Evolutionary conservation across 73 alveolate genomes (phyloP).

Genomic region (Blepharisma stoltei): DNA sequence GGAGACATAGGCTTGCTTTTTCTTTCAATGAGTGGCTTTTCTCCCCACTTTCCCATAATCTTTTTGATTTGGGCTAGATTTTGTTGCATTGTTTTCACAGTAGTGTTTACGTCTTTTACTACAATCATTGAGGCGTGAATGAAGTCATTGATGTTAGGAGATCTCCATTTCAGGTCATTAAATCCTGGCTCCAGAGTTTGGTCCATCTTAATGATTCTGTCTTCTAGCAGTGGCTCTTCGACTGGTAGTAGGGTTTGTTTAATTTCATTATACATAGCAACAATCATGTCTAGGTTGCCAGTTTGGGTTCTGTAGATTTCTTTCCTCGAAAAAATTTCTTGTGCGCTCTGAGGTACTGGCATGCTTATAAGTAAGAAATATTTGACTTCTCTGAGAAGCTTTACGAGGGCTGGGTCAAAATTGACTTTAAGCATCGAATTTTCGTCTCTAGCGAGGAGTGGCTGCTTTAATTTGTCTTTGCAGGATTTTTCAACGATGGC

Average conservation of each 20-base stretch:
- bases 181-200: slow-evolving; percentile 93
- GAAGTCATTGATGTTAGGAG: slow-evolving; percentile 70
- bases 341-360: slow-evolving; percentile 97
- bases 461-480: slow-evolving; percentile 79
- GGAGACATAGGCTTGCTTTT: slow-evolving; percentile 91
- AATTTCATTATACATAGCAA: slow-evolving; percentile 94
- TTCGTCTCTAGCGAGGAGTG: slow-evolving; percentile 86
- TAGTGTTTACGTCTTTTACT: slow-evolving; percentile 70
- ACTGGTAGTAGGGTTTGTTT: slow-evolving; percentile 94
- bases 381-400: slow-evolving; percentile 98
- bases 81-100: slow-evolving; percentile 84
- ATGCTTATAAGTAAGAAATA: slow-evolving; percentile 89
- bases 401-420: slow-evolving; percentile 97
- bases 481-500: slow-evolving; percentile 91
- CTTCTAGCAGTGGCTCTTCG: slow-evolving; percentile 98
- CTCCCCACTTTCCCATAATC: slow-evolving; percentile 64
- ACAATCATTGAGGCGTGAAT: slow-evolving; percentile 77
- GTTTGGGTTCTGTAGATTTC: slow-evolving; percentile 92
- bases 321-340: slow-evolving; percentile 80
- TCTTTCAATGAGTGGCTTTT: slow-evolving; percentile 77
- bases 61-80: slow-evolving; percentile 63
- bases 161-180: slow-evolving; percentile 95
- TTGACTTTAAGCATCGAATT: slow-evolving; percentile 89
- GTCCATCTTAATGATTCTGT: slow-evolving; percentile 95
- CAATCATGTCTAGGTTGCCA: slow-evolving; percentile 91